Base-by-base conservation (phyloP, 148 eudicot species). In the Beta vulgaris region DNA sequence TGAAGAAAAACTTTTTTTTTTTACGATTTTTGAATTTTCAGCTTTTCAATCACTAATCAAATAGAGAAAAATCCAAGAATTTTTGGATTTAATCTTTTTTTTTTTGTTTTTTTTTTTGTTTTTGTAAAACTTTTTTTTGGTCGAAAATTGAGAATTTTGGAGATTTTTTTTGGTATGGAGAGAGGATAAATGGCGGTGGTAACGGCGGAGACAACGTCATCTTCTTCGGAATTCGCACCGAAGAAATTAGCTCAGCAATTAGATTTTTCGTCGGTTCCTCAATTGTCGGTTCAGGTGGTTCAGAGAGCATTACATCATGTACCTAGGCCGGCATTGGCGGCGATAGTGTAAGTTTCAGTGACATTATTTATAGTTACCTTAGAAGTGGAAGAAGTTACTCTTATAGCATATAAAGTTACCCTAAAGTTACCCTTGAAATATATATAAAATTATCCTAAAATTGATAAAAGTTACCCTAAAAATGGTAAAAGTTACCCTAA, bases 241-340 rank as follows among this genome's bases (percentile, higher is more conserved):
- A 79, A 79, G 59, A 84, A 78, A 76, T 78, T 81, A 59, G 85
- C 82, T 71, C 82, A 88, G 49, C 92, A 88, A 72, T 77, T 88
- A 64, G 88, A 88, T 83, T 88, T 88, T 73, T 58, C 86, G 49
- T 79, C 84, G 72, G 82, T 53, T 29, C 74, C 48, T 1, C 39
- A 39, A 43, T 69, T 31, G 36, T 42, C 74, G 32, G 73, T n/a
- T 28, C 68, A 61, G 23, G 53, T 44, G 28, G 69, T 51, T 49
- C 69, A 61, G 8, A 62, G 59, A 36, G 76, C 54, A 9, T 68
- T 43, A 73, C 51, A 65, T 40, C 71, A 73, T 32, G 43, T 35
- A 39, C 39, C 76, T 4, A 42, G 64, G 59, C 65, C 76, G 48
- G 44, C 78, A 73, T 69, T 71, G 70, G 64, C 79, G 57, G 53